Percentiles rank a stretch among this genome's conserved stretches.
Conservation (phyloP, 2,329 filamentous ascomycete genomes). For the Colletotrichum camelliae region DNA sequence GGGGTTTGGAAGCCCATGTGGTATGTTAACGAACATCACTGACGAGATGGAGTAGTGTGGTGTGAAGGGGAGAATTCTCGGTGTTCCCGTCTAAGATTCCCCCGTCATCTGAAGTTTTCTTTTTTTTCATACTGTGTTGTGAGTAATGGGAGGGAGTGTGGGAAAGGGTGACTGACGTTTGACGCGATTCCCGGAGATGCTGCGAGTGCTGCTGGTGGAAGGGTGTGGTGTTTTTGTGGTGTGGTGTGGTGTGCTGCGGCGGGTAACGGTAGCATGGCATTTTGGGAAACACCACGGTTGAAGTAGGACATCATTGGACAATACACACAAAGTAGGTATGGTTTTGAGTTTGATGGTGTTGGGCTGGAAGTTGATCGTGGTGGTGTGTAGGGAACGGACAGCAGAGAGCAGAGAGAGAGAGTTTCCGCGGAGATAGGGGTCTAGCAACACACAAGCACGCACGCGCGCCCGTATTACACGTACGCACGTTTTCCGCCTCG, state of each 20-base stretch:
- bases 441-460: neutral
- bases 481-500: neutral
- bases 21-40: fast-evolving
- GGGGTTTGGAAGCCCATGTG: neutral
- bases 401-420: neutral
- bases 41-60: fast-evolving
- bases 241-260: neutral
- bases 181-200: neutral
- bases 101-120: neutral
- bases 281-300: neutral
- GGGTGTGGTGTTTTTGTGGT: neutral
- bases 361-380: neutral
- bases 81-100: neutral
- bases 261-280: neutral
- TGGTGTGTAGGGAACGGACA: neutral
- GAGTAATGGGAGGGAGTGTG: neutral
- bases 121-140: neutral
- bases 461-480: neutral
- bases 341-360: neutral
- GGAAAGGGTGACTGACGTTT: neutral
- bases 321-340: too few relatives aligned
- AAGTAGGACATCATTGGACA: too few relatives aligned
- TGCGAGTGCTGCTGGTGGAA: neutral
- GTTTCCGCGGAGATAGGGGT: neutral
- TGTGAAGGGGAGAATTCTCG: neutral